Base-by-base conservation (phyloP, 331 rosid genomes). In the Pyracantha coccinea region DNA sequence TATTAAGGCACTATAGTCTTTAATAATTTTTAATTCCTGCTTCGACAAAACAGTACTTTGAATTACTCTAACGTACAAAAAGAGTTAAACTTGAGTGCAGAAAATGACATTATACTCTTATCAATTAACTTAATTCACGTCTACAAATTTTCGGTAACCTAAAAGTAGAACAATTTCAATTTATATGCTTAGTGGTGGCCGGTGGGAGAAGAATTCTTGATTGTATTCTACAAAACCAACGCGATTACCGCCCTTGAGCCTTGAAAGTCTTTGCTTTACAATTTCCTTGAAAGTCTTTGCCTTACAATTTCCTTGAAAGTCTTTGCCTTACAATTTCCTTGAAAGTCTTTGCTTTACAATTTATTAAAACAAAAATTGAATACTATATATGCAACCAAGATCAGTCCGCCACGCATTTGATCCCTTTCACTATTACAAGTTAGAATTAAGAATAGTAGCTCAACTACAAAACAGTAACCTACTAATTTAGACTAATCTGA, bases 261-360 rank as follows among this genome's bases (percentile, higher is more conserved):
- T 27, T 4, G 45, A 71, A 70, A 35, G 74, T 41, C 75, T 11
- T 71, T 66, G 71, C 8, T n/a, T n/a, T n/a, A n/a, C n/a, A n/a
- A n/a, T n/a, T n/a, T n/a, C 13, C 20, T 27, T 4, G 45, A 71
- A 70, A 35, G 74, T 41, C 75, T 11, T 71, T 66, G 71, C 8
- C n/a, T n/a, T n/a, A n/a, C n/a, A n/a, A n/a, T n/a, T n/a, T n/a
- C 13, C 20, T 27, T 4, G 45, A 71, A 70, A 35, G 74, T 41
- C 75, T 11, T 71, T 66, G 71, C 8, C n/a, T n/a, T n/a, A n/a
- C n/a, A n/a, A n/a, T n/a, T n/a, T n/a, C 13, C 20, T 27, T 4
- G 45, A 71, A 70, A 35, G 74, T 41, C 75, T 11, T 71, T 66
- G 71, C 6, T 6, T 15, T 45, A 31, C 55, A 5, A 50, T 20